phyloP scores from a whole-genome alignment of 73 alveolate genomes.

The Tetrahymena borealis region DNA sequence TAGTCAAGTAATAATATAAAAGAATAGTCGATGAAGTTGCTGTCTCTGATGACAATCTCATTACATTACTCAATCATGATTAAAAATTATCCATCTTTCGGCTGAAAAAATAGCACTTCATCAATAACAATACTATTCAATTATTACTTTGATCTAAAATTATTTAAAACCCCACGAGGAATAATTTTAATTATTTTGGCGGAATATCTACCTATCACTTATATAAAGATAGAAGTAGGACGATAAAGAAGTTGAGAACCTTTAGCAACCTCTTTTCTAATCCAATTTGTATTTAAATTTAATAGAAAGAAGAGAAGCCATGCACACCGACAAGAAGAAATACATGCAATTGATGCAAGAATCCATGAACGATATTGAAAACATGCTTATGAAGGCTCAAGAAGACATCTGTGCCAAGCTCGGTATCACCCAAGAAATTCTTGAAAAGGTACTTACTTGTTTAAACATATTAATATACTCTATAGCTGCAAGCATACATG shows the following conservation, averaged over 20 bases:
- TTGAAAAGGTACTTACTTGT: background rate
- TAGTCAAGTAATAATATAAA: no score
- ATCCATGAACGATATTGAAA: slow-evolving; percentile 33
- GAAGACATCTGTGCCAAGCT: slow-evolving; percentile 42
- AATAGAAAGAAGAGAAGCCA: slow-evolving; percentile 33
- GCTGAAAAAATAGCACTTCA: background rate
- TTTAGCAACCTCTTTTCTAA: background rate
- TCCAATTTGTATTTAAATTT: background rate
- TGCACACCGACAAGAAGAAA: slow-evolving; percentile 15
- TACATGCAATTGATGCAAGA: slow-evolving; percentile 19
- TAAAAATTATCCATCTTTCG: background rate
- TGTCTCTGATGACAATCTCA: slow-evolving; percentile 1
- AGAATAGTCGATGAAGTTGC: background rate
- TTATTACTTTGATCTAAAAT: no score
- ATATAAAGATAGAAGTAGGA: background rate
- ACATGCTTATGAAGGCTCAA: slow-evolving; percentile 35
- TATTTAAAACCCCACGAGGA: no score
- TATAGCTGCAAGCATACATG: no score
- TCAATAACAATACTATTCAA: background rate
- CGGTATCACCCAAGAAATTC: slow-evolving; percentile 26
- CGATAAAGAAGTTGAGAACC: background rate
- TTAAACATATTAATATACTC: no score
- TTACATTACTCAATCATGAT: background rate
- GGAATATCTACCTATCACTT: background rate
- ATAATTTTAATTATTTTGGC: no score